Evolutionary conservation across 2,329 filamentous ascomycete genomes (phyloP), one percentile per base, ranked within the genome.

Genomic region (Colletotrichum sp.): DNA sequence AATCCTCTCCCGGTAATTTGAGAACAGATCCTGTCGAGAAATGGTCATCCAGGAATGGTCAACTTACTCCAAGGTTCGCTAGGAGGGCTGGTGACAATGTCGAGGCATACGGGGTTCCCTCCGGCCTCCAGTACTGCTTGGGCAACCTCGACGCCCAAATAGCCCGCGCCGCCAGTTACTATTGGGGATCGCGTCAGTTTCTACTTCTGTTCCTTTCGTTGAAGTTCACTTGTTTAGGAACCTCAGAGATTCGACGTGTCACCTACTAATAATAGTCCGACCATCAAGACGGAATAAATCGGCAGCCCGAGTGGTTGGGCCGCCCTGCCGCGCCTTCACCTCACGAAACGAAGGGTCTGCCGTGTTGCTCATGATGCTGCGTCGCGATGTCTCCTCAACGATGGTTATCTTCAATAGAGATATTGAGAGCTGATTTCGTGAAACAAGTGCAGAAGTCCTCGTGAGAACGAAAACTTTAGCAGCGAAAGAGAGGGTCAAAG

Each of bases 21-120:
- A 30, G 26, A 32, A 60, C 16, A 8, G 16, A 28, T 32, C 8
- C 24, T 6, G 7, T 18, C 26, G 16, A 12, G 26, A 9, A 30
- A 64, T 32, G 3, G 26, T 21, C 4, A 36, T 36, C 34, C 34
- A 36, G 34, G 34, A 8, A 36, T 36, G 34, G 3, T 36, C 2
- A 24, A 74, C 77, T 62, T 69, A 81, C 80, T 32, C 80, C 79
- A 83, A 21, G 57, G 59, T 15, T 70, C 74, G 13, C 34, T 18
- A 5, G 75, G 75, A n/a, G 78, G 80, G 3, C 18, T 68, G 21
- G 72, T 59, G 4, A 77, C 28, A 15, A 82, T 59, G 73, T 85
- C 83, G 1, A 84, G 75, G 49, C 80, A 82, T 6, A 84, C 78
- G 3, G 84, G 81, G 64, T 84, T 82, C 12, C 80, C 83, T n/a